Conservation (phyloP, 192 early-diverging fungal genomes). For the Diversispora eburnea region DNA sequence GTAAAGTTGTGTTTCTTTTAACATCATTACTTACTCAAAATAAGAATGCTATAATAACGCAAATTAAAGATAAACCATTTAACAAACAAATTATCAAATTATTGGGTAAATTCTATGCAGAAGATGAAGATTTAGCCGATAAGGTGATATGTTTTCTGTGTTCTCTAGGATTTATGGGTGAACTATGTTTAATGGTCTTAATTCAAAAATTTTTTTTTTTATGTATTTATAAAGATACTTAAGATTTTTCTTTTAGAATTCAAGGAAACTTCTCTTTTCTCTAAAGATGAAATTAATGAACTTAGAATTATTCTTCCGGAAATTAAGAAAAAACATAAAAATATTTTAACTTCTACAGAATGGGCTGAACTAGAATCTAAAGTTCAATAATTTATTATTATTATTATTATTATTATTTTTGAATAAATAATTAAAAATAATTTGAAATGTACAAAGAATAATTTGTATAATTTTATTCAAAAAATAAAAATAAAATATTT, state of each 20-base stretch:
- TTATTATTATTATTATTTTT: not conserved
- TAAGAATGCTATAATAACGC: not conserved
- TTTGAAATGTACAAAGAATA: too few relatives aligned
- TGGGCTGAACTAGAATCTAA: constrained; percentile 17
- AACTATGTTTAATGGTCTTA: not conserved
- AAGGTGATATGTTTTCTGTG: not conserved
- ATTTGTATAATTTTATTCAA: too few relatives aligned
- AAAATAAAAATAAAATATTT: too few relatives aligned
- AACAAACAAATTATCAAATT: constrained; percentile 16
- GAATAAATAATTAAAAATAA: too few relatives aligned
- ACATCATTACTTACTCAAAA: constrained; percentile 63
- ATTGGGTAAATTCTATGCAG: not conserved
- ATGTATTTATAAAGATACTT: constrained; percentile 1
- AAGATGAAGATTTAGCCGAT: constrained; percentile 27
- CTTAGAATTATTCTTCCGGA: constrained; percentile 12
- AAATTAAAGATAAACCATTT: constrained; percentile 20
- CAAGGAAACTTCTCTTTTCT: not conserved
- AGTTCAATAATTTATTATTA: not conserved
- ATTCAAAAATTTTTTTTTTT: not conserved
- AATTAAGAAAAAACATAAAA: constrained; percentile 3
- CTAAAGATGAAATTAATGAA: constrained; percentile 11
- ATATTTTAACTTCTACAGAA: not conserved
- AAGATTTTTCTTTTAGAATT: constrained; percentile 6
- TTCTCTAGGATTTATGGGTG: not conserved
- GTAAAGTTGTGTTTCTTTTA: constrained; percentile 62